Percentiles rank a stretch among this genome's conserved stretches.
Evolutionary conservation across 140 eudicot species (phyloP).

Genomic region (Erigeron philadelphicus): DNA sequence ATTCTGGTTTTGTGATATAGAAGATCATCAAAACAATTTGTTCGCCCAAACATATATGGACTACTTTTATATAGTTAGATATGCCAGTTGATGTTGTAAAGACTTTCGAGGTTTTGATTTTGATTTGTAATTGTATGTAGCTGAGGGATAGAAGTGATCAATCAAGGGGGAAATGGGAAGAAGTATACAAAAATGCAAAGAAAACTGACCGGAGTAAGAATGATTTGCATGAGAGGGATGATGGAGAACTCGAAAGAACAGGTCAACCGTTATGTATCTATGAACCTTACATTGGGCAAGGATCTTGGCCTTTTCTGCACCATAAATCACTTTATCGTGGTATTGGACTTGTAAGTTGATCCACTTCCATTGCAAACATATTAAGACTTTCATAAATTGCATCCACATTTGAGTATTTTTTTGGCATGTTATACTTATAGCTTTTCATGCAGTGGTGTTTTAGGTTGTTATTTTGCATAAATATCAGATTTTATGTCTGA

Average conservation of each 20-base stretch:
- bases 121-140: conserved; percentile 36
- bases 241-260: conserved; percentile 89
- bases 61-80: not conserved
- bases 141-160: conserved; percentile 87
- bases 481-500: no score
- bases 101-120: conserved; percentile 5
- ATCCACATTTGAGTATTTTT: conserved; percentile 12
- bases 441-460: no score
- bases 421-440: no score
- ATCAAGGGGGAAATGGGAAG: conserved; percentile 87
- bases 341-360: conserved; percentile 69
- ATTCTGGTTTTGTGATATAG: not conserved
- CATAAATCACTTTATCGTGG: conserved; percentile 75
- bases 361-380: conserved; percentile 13
- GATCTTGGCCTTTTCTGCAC: conserved; percentile 96
- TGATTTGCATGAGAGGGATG: conserved; percentile 90
- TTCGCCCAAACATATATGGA: not conserved
- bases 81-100: conserved; percentile 1
- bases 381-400: conserved; percentile 6
- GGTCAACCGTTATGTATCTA: conserved; percentile 79
- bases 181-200: conserved; percentile 74
- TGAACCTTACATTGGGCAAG: conserved; percentile 90
- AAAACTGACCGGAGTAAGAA: conserved; percentile 68
- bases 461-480: no score
- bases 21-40: not conserved